These are phyloP conservation scores for Globisporangium emineosum DNA, from an alignment of 352 stramenopile species.

Conservation along the genomic window DNA sequence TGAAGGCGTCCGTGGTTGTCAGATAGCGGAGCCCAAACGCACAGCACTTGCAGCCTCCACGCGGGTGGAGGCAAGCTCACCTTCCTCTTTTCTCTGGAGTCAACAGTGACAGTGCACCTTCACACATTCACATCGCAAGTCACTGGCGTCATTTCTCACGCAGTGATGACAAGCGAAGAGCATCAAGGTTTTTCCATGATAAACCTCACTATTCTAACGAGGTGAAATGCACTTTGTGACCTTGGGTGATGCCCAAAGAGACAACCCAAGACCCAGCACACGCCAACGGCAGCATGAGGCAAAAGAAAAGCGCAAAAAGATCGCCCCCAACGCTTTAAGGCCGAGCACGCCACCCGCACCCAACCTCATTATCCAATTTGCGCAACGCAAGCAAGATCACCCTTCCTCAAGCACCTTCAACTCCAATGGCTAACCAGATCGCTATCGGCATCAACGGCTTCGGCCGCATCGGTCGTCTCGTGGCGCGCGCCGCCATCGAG, in stretches of 20 bases:
- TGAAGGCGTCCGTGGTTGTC: not conserved
- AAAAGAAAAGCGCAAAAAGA: not conserved
- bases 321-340: not conserved
- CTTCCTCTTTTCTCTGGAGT: not conserved
- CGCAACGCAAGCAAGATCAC: conserved; percentile 19
- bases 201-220: not conserved
- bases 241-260: not conserved
- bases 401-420: not conserved
- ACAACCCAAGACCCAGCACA: conserved; percentile 4
- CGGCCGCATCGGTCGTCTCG: conserved; percentile 53
- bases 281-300: not conserved
- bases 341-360: no score
- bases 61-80: not conserved
- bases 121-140: not conserved
- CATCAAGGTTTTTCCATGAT: not conserved
- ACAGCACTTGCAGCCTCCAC: no score
- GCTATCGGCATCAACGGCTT: conserved; percentile 59
- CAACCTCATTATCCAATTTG: conserved; percentile 43
- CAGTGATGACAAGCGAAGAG: not conserved
- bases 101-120: not conserved
- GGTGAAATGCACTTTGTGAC: not conserved
- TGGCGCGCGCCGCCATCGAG: conserved; percentile 37
- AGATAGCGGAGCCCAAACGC: no score
- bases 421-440: conserved; percentile 34
- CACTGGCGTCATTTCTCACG: not conserved